phyloP scores from a whole-genome alignment of 306 rosid genomes.

The Pyrus bretschneideri region DNA sequence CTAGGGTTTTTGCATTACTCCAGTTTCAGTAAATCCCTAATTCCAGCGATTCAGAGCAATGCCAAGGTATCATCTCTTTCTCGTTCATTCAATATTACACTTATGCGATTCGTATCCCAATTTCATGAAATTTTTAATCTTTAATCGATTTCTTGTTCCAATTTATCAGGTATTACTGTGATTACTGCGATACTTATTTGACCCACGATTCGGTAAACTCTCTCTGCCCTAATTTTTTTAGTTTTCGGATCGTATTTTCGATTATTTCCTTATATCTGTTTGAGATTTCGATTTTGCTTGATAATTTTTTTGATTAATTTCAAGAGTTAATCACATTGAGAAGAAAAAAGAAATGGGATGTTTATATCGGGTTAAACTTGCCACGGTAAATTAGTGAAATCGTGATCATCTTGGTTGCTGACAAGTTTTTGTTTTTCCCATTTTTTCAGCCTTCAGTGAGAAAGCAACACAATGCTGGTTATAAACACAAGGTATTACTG shows the following conservation, averaged over 20 bases:
- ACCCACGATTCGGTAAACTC: constrained; percentile 76
- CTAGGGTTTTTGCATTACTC: constrained; percentile 6
- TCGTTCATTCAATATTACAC: background rate
- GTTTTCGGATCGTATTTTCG: background rate
- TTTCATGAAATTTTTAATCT: background rate
- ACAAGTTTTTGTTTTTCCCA: background rate
- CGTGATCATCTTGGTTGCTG: background rate
- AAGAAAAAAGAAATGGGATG: too few relatives aligned
- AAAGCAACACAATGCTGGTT: constrained; percentile 97
- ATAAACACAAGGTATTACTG: constrained; percentile 76
- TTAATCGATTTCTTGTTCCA: background rate
- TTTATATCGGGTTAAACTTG: background rate
- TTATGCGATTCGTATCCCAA: background rate
- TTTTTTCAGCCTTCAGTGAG: constrained; percentile 86
- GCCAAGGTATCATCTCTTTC: constrained; percentile 8
- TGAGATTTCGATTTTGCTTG: background rate
- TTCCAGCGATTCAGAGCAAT: constrained; percentile 5
- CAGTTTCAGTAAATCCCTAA: background rate
- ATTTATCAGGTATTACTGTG: constrained; percentile 65
- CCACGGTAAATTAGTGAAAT: background rate
- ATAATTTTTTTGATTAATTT: background rate
- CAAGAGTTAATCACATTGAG: background rate
- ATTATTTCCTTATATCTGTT: background rate
- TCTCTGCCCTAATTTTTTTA: background rate
- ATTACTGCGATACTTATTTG: constrained; percentile 78